Conservation (phyloP, 2,329 filamentous ascomycete genomes). For the Acrocalymma vagum region DNA sequence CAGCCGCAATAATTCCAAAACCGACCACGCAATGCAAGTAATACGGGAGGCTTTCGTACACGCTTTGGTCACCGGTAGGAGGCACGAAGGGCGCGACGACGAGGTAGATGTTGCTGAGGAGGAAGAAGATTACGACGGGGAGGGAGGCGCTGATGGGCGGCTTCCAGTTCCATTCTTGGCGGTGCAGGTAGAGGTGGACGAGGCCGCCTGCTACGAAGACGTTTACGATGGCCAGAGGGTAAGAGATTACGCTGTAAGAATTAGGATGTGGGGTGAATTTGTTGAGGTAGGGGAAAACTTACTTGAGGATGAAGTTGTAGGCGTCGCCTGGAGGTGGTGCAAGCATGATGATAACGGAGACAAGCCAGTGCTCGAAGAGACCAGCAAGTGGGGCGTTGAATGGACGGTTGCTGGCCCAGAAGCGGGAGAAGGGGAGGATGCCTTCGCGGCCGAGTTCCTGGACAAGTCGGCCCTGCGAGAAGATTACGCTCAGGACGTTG, state of each 20-base stretch:
- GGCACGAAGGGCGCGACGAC: slow-evolving; percentile 62
- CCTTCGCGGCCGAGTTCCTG: slow-evolving; percentile 73
- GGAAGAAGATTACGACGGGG: slow-evolving; percentile 61
- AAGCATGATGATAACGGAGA: slow-evolving; percentile 71
- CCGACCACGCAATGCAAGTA: slow-evolving; percentile 64
- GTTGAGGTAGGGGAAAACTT: slow-evolving; percentile 30
- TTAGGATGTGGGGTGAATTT: slow-evolving; percentile 11
- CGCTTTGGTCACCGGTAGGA: slow-evolving; percentile 55
- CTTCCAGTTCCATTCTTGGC: slow-evolving; percentile 54
- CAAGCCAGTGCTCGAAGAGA: slow-evolving; percentile 70
- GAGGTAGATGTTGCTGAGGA: slow-evolving; percentile 62
- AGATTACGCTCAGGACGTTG: slow-evolving; percentile 73
- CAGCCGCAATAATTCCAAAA: slow-evolving; percentile 57
- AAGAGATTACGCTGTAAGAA: slow-evolving; percentile 65
- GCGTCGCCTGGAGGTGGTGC: slow-evolving; percentile 73
- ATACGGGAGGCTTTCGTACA: slow-evolving; percentile 63
- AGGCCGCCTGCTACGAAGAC: slow-evolving; percentile 60
- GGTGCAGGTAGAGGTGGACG: slow-evolving; percentile 55
- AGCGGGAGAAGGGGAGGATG: slow-evolving; percentile 68
- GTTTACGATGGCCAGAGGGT: slow-evolving; percentile 67
- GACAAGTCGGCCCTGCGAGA: slow-evolving; percentile 72
- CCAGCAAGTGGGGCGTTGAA: slow-evolving; percentile 70
- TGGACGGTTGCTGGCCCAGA: slow-evolving; percentile 71
- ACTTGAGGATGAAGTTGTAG: slow-evolving; percentile 67
- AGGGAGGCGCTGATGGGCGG: slow-evolving; percentile 60